These are phyloP conservation scores for Podila epigama DNA, from an alignment of 192 early-diverging fungal species.

Conservation along the genomic window DNA sequence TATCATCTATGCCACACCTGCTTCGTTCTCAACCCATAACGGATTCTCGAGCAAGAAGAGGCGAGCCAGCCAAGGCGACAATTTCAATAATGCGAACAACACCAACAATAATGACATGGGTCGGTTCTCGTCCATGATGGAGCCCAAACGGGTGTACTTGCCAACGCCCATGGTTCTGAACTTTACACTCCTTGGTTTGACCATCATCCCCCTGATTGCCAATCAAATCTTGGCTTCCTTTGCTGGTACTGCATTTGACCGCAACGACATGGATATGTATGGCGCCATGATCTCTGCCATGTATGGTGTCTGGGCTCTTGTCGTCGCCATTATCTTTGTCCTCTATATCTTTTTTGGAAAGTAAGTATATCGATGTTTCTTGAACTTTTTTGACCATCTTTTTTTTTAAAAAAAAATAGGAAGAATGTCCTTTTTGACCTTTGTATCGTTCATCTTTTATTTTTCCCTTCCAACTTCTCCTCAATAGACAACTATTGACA, in stretches of 20 bases:
- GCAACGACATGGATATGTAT: constrained; percentile 28
- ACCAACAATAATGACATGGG: constrained; percentile 15
- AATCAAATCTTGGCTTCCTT: constrained; percentile 47
- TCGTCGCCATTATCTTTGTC: constrained; percentile 41
- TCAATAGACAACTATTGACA: constrained; percentile 43
- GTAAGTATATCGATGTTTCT: constrained; percentile 13
- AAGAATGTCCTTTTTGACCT: background rate
- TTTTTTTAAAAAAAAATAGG: background rate
- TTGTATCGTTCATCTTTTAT: background rate
- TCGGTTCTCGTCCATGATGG: constrained; percentile 49
- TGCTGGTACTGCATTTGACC: constrained; percentile 30
- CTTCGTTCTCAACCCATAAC: constrained; percentile 45
- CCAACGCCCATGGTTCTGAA: constrained; percentile 43
- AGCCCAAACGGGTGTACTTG: constrained; percentile 41
- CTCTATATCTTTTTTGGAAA: constrained; percentile 48
- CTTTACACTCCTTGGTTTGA: constrained; percentile 30
- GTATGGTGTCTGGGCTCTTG: constrained; percentile 43
- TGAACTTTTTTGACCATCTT: background rate
- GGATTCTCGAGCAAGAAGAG: constrained; percentile 41
- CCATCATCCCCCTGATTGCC: constrained; percentile 23
- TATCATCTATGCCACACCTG: constrained; percentile 46
- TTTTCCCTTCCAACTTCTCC: too few relatives aligned
- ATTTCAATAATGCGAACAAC: background rate
- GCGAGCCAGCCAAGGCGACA: constrained; percentile 5
- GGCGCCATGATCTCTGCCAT: constrained; percentile 36